A percentile compares a stretch with the other conserved stretches of the same genome.
Evolutionary conservation across 2,329 filamentous ascomycete species (phyloP).

Genomic region (Microcyclospora pomicola): DNA sequence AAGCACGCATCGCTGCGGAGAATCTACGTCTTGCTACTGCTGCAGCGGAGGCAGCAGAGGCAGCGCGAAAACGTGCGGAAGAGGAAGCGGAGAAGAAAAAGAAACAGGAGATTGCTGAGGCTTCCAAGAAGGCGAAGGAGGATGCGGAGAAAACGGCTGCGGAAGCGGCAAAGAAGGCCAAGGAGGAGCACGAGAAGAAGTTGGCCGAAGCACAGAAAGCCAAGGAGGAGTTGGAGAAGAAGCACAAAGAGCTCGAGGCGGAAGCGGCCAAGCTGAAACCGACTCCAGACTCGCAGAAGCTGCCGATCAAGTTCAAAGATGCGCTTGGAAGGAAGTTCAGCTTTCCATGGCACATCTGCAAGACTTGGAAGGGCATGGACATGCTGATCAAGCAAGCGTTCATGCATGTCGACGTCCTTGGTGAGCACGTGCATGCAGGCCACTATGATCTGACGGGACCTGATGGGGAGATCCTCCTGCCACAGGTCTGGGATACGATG

Average conservation of each 20-base stretch:
- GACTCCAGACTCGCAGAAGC: slow-evolving; percentile 45
- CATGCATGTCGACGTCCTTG: slow-evolving; percentile 32
- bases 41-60: slow-evolving; percentile 20
- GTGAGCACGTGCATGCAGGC: slow-evolving; percentile 31
- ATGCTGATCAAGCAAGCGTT: slow-evolving; percentile 37
- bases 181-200: slow-evolving; percentile 36
- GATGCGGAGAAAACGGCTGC: slow-evolving; percentile 24
- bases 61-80: slow-evolving; percentile 21
- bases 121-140: slow-evolving; percentile 31
- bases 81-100: slow-evolving; percentile 28
- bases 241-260: slow-evolving; percentile 34
- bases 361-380: slow-evolving; percentile 43
- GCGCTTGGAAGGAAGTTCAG: slow-evolving; percentile 83
- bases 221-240: slow-evolving; percentile 36
- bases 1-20: slow-evolving; percentile 26
- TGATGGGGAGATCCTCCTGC: slow-evolving; percentile 36
- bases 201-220: slow-evolving; percentile 40
- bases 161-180: slow-evolving; percentile 34
- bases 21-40: slow-evolving; percentile 17
- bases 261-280: slow-evolving; percentile 34
- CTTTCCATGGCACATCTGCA: slow-evolving; percentile 76
- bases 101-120: slow-evolving; percentile 19
- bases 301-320: slow-evolving; percentile 80
- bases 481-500: slow-evolving; percentile 35
- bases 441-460: slow-evolving; percentile 36